These are phyloP conservation scores for Paracoccidioides brasiliensis DNA, from an alignment of 2,329 filamentous ascomycete species.

Conservation along the genomic window DNA sequence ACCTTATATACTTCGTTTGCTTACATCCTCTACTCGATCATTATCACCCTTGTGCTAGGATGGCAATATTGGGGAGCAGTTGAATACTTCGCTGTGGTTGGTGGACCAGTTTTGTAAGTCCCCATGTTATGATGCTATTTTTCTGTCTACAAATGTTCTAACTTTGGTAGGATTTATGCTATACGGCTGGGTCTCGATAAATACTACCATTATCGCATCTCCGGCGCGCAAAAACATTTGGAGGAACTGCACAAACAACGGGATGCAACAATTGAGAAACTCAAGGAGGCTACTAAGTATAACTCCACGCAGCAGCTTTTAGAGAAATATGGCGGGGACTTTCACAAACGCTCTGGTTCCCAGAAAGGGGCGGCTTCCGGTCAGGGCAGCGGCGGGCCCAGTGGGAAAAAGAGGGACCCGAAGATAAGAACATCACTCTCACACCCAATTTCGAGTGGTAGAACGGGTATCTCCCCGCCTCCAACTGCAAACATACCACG, in stretches of 20 bases:
- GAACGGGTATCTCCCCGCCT: conserved; percentile 45
- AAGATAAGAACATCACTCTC: conserved; percentile 14
- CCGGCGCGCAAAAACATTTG: conserved; percentile 53
- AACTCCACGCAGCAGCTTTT: conserved; percentile 86
- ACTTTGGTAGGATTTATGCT: conserved; percentile 55
- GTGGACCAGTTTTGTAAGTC: conserved; percentile 62
- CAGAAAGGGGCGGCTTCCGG: conserved; percentile 15
- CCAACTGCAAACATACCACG: conserved; percentile 51
- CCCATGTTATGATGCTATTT: background rate
- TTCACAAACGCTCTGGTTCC: conserved; percentile 28
- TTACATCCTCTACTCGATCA: conserved; percentile 74
- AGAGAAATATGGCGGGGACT: conserved; percentile 76
- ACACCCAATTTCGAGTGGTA: conserved; percentile 21
- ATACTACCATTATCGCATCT: conserved; percentile 72
- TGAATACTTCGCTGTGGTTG: conserved; percentile 68
- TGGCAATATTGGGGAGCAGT: conserved; percentile 60
- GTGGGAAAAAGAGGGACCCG: conserved; percentile 10
- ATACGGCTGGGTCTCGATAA: conserved; percentile 53
- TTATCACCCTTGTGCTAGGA: conserved; percentile 73
- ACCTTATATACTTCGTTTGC: conserved; percentile 83
- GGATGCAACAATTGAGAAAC: conserved; percentile 75
- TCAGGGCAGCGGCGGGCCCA: conserved; percentile 10
- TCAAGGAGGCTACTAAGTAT: conserved; percentile 92
- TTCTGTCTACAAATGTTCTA: conserved; percentile 9
- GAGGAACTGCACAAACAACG: conserved; percentile 67